Percentiles rank a stretch among this genome's conserved stretches.
These are phyloP conservation scores for Colletotrichum somersetense DNA, from an alignment of 2,329 filamentous ascomycete species.

Conservation along the genomic window DNA sequence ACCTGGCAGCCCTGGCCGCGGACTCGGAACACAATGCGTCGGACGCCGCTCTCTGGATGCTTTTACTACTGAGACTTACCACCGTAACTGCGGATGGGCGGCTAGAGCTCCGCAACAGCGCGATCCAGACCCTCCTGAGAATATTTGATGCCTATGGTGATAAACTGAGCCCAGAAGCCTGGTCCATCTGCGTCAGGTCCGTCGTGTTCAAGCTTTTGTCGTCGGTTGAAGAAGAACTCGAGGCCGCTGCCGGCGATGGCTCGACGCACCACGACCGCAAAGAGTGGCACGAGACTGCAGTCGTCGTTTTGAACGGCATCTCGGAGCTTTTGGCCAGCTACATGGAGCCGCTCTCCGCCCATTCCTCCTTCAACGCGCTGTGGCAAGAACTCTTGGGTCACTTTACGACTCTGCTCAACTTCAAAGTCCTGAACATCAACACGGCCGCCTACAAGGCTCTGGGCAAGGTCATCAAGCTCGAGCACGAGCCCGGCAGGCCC, in stretches of 20 bases:
- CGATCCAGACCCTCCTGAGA: constrained; percentile 89
- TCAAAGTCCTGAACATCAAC: constrained; percentile 76
- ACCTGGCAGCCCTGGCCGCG: constrained; percentile 70
- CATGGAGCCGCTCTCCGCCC: constrained; percentile 76
- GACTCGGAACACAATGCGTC: constrained; percentile 71
- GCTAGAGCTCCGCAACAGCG: constrained; percentile 84
- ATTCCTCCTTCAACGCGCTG: constrained; percentile 75
- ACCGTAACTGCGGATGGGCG: constrained; percentile 78
- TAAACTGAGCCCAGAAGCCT: constrained; percentile 80
- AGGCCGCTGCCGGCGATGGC: constrained; percentile 53
- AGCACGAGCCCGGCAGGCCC: constrained; percentile 65
- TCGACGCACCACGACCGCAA: constrained; percentile 53
- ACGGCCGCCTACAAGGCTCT: constrained; percentile 79
- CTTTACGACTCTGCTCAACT: constrained; percentile 73
- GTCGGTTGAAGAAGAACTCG: constrained; percentile 72
- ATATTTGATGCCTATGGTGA: constrained; percentile 95
- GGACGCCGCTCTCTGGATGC: constrained; percentile 81
- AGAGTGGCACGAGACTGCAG: constrained; percentile 81
- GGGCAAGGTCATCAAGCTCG: constrained; percentile 68
- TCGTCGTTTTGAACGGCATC: constrained; percentile 79
- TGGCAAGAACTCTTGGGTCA: constrained; percentile 82
- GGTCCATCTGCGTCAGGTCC: constrained; percentile 84
- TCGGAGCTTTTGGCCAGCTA: constrained; percentile 82
- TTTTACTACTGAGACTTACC: constrained; percentile 78
- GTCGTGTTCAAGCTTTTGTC: constrained; percentile 84